Evolutionary conservation across 139 green algal genomes (phyloP).

Genomic region (Tetratostichococcus sp.): DNA sequence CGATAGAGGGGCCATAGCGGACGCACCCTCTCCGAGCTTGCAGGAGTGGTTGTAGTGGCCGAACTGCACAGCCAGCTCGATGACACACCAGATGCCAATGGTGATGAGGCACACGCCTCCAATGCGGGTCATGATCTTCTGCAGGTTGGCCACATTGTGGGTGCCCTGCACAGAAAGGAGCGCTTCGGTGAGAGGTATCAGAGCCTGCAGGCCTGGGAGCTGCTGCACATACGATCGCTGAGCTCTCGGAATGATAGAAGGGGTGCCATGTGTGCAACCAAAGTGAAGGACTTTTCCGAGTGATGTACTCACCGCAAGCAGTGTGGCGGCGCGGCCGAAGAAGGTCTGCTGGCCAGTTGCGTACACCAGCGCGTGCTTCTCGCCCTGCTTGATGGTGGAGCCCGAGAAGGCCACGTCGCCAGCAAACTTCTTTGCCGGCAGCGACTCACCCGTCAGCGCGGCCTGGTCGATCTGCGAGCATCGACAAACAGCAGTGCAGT

Average conservation of each 20-base stretch:
- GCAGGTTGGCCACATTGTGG: conserved; percentile 79
- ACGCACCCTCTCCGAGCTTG: conserved; percentile 51
- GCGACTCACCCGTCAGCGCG: conserved; percentile 81
- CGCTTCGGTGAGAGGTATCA: too few species aligned
- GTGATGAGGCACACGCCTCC: conserved; percentile 74
- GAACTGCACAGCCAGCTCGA: conserved; percentile 76
- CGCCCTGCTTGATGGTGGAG: conserved; percentile 85
- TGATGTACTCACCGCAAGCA: conserved; percentile 43
- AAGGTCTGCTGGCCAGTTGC: conserved; percentile 84
- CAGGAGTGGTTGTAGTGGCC: conserved; percentile 62
- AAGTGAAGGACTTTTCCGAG: too few species aligned
- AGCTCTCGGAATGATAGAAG: too few species aligned
- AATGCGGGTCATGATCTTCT: conserved; percentile 85
- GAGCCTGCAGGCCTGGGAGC: not conserved
- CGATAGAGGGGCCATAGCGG: not conserved
- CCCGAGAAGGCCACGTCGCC: conserved; percentile 75
- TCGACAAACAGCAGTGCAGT: not conserved
- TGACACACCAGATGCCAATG: conserved; percentile 70
- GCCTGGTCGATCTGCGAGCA: conserved; percentile 71
- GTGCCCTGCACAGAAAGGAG: conserved; percentile 19
- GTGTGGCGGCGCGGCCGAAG: conserved; percentile 79
- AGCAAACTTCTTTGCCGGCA: conserved; percentile 78
- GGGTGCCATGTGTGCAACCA: too few species aligned
- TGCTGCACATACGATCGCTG: not conserved
- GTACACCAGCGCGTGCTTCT: conserved; percentile 75